Base-by-base conservation (phyloP, 768 basidiomycete species). In the Leccinum aurantiacum region DNA sequence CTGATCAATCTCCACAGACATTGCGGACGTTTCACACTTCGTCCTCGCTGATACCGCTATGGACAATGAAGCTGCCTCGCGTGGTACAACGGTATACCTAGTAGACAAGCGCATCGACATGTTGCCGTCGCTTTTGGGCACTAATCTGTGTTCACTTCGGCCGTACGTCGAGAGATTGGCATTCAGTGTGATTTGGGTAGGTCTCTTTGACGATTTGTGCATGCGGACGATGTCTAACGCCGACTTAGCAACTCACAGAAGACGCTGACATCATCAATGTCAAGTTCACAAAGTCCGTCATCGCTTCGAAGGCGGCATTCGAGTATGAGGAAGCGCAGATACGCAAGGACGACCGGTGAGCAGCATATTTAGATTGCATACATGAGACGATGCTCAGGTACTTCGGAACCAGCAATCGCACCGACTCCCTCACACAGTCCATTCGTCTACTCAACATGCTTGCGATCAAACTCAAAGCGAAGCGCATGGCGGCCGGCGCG, bases 11-110 rank as follows among this genome's bases (percentile, higher is more conserved):
- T 22, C 27, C 41, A 3, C 67, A 98, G 95, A 99, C 71, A 99
- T 99, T 63, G 96, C 96, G 59, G 97, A 99, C 70, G 96, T 99
- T 2, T 97, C 96, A 6, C 87, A 98, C 73, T 99, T 99, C 65
- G 96, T 99, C 1, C 86, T 83, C 56, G 80, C 95, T 2, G 93
- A 95, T 67, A 99, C 90, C 46, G 86, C 95, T 0, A 98, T 99
- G 94, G 96, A 99, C 65, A 87, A 78, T 48, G 96, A 38, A 38
- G 38, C 38, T 17, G 38, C 38, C 15, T 38, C 38, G 24, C 38
- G 38, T 13, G 17, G 38, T 3, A 17, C 38, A 3, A 38, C 38
- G 3, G 38, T 17, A 38, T 37, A 37, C 14, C 35, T 37, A 15
- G 35, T 37, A 37, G 35, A 37, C 35, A 37, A 37, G 35, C 35